These are phyloP conservation scores for Trichoderma sp. DNA, from an alignment of 2,329 filamentous ascomycete species.

Conservation along the genomic window DNA sequence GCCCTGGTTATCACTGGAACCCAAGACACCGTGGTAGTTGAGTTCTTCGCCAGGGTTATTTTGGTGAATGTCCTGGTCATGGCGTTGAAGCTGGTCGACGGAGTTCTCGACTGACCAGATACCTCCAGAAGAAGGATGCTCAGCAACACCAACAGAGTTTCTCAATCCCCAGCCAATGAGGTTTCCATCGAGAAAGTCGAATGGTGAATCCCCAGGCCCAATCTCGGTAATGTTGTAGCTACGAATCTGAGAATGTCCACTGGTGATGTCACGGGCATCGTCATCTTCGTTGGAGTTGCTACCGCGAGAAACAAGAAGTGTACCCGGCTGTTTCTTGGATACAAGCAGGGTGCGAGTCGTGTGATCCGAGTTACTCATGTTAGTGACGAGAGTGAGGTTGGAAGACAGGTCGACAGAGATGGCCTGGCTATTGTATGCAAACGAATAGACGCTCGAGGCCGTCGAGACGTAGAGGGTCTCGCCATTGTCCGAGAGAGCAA, in stretches of 20 bases:
- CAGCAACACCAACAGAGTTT: conserved; percentile 69
- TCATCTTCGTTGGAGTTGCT: conserved; percentile 61
- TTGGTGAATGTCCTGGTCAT: conserved; percentile 58
- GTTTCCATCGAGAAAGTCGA: conserved; percentile 47
- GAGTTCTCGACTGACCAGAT: conserved; percentile 67
- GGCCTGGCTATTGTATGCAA: conserved; percentile 58
- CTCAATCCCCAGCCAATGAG: conserved; percentile 66
- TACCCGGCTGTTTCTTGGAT: conserved; percentile 50
- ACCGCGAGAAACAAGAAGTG: conserved; percentile 64
- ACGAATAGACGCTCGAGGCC: conserved; percentile 57
- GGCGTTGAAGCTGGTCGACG: conserved; percentile 59
- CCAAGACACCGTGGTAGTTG: conserved; percentile 65
- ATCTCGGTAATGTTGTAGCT: conserved; percentile 46
- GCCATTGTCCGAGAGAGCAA: conserved; percentile 52
- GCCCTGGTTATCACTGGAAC: conserved; percentile 31
- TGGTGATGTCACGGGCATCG: conserved; percentile 46
- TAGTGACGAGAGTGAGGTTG: conserved; percentile 54
- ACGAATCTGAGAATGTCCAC: conserved; percentile 65
- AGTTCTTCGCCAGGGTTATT: conserved; percentile 72
- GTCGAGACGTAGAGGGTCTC: conserved; percentile 57
- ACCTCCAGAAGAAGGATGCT: conserved; percentile 52
- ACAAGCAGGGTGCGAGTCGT: conserved; percentile 64
- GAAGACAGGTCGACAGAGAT: conserved; percentile 39
- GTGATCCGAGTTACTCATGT: conserved; percentile 62
- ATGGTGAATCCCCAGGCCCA: conserved; percentile 29